Evolutionary conservation across 176 grass and related monocot species (phyloP), one percentile per base, ranked within the genome.

Genomic region (Lolium multiflorum): DNA sequence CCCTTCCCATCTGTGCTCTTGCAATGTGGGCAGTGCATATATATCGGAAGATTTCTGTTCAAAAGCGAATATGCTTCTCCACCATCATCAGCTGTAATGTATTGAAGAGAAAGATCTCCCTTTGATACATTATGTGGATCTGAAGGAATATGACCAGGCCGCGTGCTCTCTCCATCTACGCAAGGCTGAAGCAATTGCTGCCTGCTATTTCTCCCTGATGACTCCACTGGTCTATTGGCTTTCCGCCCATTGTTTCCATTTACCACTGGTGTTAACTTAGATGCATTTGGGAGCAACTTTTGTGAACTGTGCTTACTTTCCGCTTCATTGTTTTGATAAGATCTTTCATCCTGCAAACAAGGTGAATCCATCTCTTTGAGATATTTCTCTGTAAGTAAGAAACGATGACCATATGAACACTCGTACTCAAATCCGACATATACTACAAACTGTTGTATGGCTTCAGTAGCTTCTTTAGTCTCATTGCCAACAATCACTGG

Each of bases 1-100:
- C 72, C 79, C 62, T 92, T 84, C 55, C 80, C 88, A 56, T 89
- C 86, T 49, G 87, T 92, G 76, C 41, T 85, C 67, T 87, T 95
- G 82, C 97, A 98, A 83, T 98, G 85, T 71, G 94, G 97, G 61
- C 94, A 98, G 64, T 92, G 91, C 94, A 98, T 92, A 94, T 94
- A 96, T 94, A 98, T 83, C 49, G 97, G 97, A 75, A 98, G 84
- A 72, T 94, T 98, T 84, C 84, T 93, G 85, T 94, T 98, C 51
- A 96, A 83, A 5, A 98, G 84, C 79, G 93, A 94, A 94, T 88
- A 94, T 90, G 93, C 94, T 85, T 89, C 86, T 81, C 88, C 93
- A 22, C 88, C 90, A 84, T 94, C 83, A 84, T 95, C 91, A 65
- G 90, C 41, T 87, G 73, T 87, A 76, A 91, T 25, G 68, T 76